Evolutionary conservation across 305 asterid species (phyloP).

Genomic region (Solanum aculeatissimum): DNA sequence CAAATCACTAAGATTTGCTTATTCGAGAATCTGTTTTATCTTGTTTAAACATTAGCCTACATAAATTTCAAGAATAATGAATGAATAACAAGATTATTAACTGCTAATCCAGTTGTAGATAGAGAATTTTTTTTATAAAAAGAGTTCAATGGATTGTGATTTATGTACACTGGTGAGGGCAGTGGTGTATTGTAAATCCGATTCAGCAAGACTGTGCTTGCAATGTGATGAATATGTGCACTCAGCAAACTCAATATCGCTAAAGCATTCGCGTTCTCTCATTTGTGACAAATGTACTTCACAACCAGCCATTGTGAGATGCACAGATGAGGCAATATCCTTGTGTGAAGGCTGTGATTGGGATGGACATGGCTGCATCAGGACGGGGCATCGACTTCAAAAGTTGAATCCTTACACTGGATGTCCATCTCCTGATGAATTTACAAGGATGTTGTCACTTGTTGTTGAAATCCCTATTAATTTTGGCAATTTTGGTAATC

Average conservation of each 20-base stretch:
- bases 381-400: conserved; percentile 28
- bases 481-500: neutral
- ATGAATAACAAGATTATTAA: neutral
- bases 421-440: conserved; percentile 36
- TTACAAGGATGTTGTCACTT: conserved; percentile 31
- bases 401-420: conserved; percentile 35
- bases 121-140: neutral
- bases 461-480: conserved; percentile 11
- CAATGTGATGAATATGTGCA: conserved; percentile 53
- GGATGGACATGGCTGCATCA: conserved; percentile 21
- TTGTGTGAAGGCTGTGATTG: conserved; percentile 43
- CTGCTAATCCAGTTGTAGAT: neutral
- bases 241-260: conserved; percentile 42
- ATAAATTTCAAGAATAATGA: neutral
- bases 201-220: conserved; percentile 54
- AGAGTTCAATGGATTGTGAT: conserved; percentile 43
- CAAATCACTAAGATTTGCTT: neutral
- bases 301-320: conserved; percentile 39
- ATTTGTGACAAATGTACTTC: conserved; percentile 50
- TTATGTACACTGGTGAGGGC: conserved; percentile 40
- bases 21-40: neutral
- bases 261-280: conserved; percentile 52
- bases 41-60: too few relatives aligned
- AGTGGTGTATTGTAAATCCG: conserved; percentile 58
- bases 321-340: conserved; percentile 38